A percentile compares a stretch with the other conserved stretches of the same genome.
These are phyloP conservation scores for Aspergillus aculeatinus DNA, from an alignment of 2,329 filamentous ascomycete species.

Conservation along the genomic window DNA sequence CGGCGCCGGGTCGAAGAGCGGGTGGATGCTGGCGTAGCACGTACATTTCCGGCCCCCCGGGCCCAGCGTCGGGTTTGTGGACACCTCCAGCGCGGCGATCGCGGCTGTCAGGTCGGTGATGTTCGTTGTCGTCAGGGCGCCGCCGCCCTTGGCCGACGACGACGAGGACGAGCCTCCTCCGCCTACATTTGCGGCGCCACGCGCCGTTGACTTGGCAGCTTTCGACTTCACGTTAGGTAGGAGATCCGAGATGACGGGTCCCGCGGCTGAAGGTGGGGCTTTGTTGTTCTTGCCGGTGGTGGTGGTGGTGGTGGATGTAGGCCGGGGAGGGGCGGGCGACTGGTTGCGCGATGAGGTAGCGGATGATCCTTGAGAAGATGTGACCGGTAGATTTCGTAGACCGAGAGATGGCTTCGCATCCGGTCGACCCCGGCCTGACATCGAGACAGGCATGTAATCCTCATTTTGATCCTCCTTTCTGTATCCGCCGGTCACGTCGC, in stretches of 20 bases:
- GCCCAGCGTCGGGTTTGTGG: constrained; percentile 75
- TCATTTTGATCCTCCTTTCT: constrained; percentile 68
- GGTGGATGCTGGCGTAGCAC: constrained; percentile 84
- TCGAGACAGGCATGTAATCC: constrained; percentile 66
- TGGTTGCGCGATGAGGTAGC: constrained; percentile 48
- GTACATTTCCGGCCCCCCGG: constrained; percentile 67
- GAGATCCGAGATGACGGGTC: constrained; percentile 77
- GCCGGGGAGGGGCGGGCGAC: constrained; percentile 34
- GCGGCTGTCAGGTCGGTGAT: constrained; percentile 66
- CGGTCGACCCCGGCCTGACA: constrained; percentile 35
- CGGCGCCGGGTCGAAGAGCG: constrained; percentile 83
- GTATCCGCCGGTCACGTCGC: constrained; percentile 68
- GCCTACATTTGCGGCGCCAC: constrained; percentile 52
- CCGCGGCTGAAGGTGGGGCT: constrained; percentile 65
- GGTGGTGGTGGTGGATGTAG: constrained; percentile 35
- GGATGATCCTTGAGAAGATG: constrained; percentile 42
- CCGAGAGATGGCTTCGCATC: neutral
- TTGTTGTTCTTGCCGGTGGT: neutral
- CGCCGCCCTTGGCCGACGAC: constrained; percentile 47
- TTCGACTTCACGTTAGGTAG: constrained; percentile 60
- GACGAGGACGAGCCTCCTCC: constrained; percentile 59
- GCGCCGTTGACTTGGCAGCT: constrained; percentile 67
- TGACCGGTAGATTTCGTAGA: constrained; percentile 36
- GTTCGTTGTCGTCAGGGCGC: constrained; percentile 47
- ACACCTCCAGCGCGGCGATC: constrained; percentile 85